Conservation (phyloP, 2,329 filamentous ascomycete species). For the Botryotinia narcissicola region DNA sequence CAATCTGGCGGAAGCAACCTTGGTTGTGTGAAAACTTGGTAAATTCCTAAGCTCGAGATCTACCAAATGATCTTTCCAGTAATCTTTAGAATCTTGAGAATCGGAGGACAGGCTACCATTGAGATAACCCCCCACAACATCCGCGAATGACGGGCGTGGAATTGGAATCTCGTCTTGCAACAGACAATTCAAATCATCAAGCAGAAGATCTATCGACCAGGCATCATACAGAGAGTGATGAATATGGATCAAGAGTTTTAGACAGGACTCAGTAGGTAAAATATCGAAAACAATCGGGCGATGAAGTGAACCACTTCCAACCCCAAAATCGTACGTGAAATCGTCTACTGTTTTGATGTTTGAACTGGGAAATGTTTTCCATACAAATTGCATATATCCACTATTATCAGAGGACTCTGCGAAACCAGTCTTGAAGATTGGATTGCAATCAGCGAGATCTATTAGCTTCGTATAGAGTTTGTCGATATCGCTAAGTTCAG, state of each 20-base stretch:
- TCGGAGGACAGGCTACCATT: constrained; percentile 31
- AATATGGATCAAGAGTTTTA: constrained; percentile 48
- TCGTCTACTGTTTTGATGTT: constrained; percentile 42
- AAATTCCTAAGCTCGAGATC: constrained; percentile 54
- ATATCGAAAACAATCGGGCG: constrained; percentile 65
- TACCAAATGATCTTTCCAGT: constrained; percentile 68
- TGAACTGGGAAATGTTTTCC: constrained; percentile 48
- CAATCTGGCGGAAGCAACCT: constrained; percentile 35
- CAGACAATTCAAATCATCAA: constrained; percentile 61
- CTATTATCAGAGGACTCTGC: constrained; percentile 45
- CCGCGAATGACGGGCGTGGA: constrained; percentile 57
- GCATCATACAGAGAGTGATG: constrained; percentile 90
- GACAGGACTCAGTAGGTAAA: constrained; percentile 26
- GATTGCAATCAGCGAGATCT: constrained; percentile 53
- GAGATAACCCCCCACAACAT: constrained; percentile 54
- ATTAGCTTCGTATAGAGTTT: constrained; percentile 51
- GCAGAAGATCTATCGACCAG: constrained; percentile 80
- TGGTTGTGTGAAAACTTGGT: constrained; percentile 55
- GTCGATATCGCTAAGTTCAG: constrained; percentile 36
- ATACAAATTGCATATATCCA: constrained; percentile 63
- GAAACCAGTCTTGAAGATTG: constrained; percentile 75
- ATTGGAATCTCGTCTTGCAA: constrained; percentile 22
- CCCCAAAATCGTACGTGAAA: constrained; percentile 44
- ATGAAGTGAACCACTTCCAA: constrained; percentile 39
- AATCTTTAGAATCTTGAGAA: constrained; percentile 50